Evolutionary conservation across 805 yeast species (phyloP).

Genomic region (Hanseniaspora singularis): DNA sequence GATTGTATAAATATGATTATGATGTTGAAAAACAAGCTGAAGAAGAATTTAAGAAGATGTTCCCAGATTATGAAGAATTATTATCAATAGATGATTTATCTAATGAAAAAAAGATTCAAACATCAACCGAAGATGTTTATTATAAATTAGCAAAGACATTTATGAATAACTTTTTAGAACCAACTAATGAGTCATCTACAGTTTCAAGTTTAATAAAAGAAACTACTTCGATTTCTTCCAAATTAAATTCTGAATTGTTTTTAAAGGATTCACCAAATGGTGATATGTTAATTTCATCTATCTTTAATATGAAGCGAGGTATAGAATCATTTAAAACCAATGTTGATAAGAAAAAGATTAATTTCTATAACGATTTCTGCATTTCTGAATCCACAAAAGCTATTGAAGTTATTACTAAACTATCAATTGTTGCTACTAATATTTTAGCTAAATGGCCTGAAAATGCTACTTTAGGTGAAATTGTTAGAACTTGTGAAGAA

Average conservation of each 20-base stretch:
- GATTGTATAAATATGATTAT: conserved; percentile 54
- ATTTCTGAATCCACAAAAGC: conserved; percentile 52
- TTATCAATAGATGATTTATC: conserved; percentile 18
- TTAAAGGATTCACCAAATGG: conserved; percentile 18
- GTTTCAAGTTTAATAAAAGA: conserved; percentile 34
- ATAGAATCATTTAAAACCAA: conserved; percentile 25
- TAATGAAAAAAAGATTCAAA: conserved; percentile 18
- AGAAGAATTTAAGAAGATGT: conserved; percentile 64
- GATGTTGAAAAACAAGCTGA: conserved; percentile 53
- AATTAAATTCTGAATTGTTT: not conserved
- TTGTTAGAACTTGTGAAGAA: conserved; percentile 53
- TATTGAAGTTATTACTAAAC: conserved; percentile 34
- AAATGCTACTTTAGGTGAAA: conserved; percentile 71
- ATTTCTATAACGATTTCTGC: conserved; percentile 57
- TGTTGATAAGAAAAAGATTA: conserved; percentile 24
- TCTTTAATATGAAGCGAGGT: conserved; percentile 29
- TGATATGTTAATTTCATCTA: conserved; percentile 27
- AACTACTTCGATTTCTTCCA: conserved; percentile 22
- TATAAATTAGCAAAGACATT: conserved; percentile 40
- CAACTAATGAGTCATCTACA: conserved; percentile 19
- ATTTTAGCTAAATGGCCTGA: conserved; percentile 78
- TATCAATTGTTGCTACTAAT: conserved; percentile 36
- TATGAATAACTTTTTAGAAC: conserved; percentile 30
- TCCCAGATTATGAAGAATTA: conserved; percentile 74
- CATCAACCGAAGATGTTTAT: conserved; percentile 36